Conservation (phyloP, 2,329 filamentous ascomycete genomes). For the Corniculantispora saksenae region DNA sequence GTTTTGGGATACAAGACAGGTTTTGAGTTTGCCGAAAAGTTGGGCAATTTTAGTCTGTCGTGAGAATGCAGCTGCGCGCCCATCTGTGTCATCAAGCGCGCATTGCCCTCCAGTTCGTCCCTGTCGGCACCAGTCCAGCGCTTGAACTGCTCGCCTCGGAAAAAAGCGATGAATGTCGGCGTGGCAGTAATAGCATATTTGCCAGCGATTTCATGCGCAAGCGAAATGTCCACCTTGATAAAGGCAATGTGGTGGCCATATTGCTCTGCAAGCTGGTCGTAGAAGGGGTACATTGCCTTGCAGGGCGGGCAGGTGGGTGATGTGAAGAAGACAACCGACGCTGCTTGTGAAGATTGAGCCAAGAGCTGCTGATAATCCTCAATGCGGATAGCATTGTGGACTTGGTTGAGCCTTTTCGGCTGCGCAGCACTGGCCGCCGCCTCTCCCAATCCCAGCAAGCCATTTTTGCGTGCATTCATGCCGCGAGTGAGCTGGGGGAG, state of each 20-base stretch:
- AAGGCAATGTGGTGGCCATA: conserved; percentile 67
- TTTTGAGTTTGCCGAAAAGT: conserved; percentile 62
- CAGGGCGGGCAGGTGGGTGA: conserved; percentile 85
- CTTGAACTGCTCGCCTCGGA: conserved; percentile 73
- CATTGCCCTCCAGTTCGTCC: conserved; percentile 66
- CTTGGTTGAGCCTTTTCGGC: conserved; percentile 36
- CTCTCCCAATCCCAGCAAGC: conserved; percentile 54
- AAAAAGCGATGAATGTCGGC: conserved; percentile 85
- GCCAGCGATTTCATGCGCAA: conserved; percentile 62
- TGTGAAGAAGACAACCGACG: conserved; percentile 88
- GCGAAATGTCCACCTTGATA: conserved; percentile 79
- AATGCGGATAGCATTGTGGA: conserved; percentile 59
- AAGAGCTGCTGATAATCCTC: conserved; percentile 39
- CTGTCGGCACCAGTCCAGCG: conserved; percentile 80
- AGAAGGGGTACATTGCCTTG: conserved; percentile 78
- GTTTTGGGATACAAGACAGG: conserved; percentile 75
- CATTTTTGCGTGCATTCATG: conserved; percentile 51
- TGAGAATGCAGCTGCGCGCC: conserved; percentile 78
- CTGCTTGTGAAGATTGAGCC: conserved; percentile 63
- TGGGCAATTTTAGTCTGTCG: conserved; percentile 68
- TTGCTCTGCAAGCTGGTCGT: conserved; percentile 76
- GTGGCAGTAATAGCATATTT: conserved; percentile 73
- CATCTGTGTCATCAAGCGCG: conserved; percentile 73
- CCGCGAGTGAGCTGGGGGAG: conserved; percentile 65
- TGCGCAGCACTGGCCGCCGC: conserved; percentile 24